These are phyloP conservation scores for Phytophthora pseudosyringae DNA, from an alignment of 352 stramenopile genomes.

Conservation along the genomic window DNA sequence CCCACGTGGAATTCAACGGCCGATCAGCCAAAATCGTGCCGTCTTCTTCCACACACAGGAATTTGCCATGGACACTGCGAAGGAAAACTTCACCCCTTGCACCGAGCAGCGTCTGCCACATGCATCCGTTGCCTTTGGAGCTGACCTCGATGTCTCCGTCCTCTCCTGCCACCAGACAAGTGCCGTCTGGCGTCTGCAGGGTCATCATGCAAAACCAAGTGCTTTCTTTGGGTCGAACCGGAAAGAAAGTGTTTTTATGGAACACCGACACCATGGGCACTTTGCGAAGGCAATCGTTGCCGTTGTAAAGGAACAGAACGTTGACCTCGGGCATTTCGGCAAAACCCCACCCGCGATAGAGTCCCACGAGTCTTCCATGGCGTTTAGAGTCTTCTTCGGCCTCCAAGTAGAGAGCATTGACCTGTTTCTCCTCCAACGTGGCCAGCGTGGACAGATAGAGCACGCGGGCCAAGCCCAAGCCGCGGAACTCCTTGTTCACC, in stretches of 20 bases:
- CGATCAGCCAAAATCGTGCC: conserved; percentile 77
- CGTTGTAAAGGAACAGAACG: conserved; percentile 85
- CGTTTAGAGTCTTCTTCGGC: conserved; percentile 73
- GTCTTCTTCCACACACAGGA: conserved; percentile 82
- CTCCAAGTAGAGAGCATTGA: conserved; percentile 63
- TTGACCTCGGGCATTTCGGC: conserved; percentile 56
- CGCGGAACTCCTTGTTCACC: conserved; percentile 73
- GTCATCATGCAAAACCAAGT: conserved; percentile 86
- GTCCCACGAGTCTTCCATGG: conserved; percentile 64
- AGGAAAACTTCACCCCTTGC: conserved; percentile 67
- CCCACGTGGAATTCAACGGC: conserved; percentile 82
- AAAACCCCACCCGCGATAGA: conserved; percentile 83
- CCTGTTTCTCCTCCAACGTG: conserved; percentile 63
- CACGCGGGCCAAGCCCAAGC: conserved; percentile 72
- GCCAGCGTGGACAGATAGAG: conserved; percentile 78
- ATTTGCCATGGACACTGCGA: conserved; percentile 82
- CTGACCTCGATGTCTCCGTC: conserved; percentile 64
- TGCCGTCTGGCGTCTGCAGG: conserved; percentile 66
- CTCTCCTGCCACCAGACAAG: conserved; percentile 72
- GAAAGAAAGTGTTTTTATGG: conserved; percentile 48
- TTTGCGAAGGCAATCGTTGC: conserved; percentile 85
- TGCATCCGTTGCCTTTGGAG: conserved; percentile 39
- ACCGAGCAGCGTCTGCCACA: conserved; percentile 82
- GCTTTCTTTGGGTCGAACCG: conserved; percentile 47
- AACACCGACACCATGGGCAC: conserved; percentile 78